phyloP scores from a whole-genome alignment of 2,329 filamentous ascomycete genomes.

The Cladosporium sp. region DNA sequence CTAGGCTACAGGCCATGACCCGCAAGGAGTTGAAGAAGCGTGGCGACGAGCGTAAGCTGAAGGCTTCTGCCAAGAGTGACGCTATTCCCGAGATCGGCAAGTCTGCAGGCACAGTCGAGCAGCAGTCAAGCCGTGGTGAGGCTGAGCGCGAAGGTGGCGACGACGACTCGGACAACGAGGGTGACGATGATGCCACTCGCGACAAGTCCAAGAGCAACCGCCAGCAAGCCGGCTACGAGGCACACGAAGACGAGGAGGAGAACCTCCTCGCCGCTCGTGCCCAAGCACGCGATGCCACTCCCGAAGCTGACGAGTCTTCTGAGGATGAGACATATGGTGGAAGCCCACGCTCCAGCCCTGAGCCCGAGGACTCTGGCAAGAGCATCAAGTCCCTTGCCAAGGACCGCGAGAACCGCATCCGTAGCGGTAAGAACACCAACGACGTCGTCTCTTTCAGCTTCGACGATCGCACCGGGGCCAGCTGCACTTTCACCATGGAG shows the following conservation, averaged over 20 bases:
- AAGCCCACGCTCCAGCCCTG: conserved; percentile 44
- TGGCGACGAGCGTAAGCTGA: conserved; percentile 58
- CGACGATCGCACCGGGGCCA: conserved; percentile 70
- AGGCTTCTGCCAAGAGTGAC: conserved; percentile 58
- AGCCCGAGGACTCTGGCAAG: conserved; percentile 47
- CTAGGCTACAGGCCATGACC: conserved; percentile 68
- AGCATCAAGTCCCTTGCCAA: conserved; percentile 33
- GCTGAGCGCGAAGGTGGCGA: conserved; percentile 58
- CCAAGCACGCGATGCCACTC: conserved; percentile 59
- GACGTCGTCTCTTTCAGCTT: conserved; percentile 79
- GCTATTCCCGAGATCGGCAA: conserved; percentile 76
- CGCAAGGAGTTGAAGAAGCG: conserved; percentile 80
- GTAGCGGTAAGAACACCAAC: conserved; percentile 56
- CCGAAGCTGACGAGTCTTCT: conserved; percentile 62
- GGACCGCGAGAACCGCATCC: conserved; percentile 65
- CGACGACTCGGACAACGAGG: conserved; percentile 67
- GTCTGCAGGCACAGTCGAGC: conserved; percentile 59
- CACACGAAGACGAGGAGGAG: conserved; percentile 90
- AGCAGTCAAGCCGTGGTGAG: conserved; percentile 47
- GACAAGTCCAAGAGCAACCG: conserved; percentile 76
- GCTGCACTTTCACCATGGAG: conserved; percentile 79
- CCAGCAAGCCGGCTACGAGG: conserved; percentile 82
- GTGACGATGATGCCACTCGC: conserved; percentile 60
- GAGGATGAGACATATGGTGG: conserved; percentile 59
- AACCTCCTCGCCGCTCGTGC: conserved; percentile 69